Conservation (phyloP, 2,329 filamentous ascomycete species). For the Venturia effusa region DNA sequence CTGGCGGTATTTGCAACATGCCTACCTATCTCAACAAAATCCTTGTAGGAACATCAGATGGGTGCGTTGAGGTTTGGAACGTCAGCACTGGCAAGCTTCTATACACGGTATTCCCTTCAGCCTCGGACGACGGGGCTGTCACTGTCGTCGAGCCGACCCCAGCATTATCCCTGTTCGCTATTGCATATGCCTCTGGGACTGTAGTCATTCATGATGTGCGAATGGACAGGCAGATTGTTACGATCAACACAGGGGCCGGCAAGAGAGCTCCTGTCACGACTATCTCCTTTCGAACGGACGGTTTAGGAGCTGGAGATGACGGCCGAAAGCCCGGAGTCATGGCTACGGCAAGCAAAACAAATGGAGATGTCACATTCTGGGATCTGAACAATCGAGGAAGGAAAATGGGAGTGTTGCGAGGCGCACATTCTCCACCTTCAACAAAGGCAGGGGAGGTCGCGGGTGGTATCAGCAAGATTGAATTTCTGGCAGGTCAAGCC, state of each 20-base stretch:
- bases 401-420: conserved; percentile 74
- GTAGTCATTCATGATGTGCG: conserved; percentile 74
- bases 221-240: conserved; percentile 61
- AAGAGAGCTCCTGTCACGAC: conserved; percentile 57
- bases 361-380: conserved; percentile 90
- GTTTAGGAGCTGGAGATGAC: conserved; percentile 76
- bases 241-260: conserved; percentile 54
- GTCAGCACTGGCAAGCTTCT: conserved; percentile 82
- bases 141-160: conserved; percentile 78
- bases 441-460: conserved; percentile 40
- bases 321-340: conserved; percentile 78
- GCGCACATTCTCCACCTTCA: conserved; percentile 72
- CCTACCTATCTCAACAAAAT: conserved; percentile 95
- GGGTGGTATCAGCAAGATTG: conserved; percentile 74
- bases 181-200: conserved; percentile 73
- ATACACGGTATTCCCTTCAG: conserved; percentile 75
- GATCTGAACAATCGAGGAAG: conserved; percentile 83
- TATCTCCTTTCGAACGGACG: conserved; percentile 86
- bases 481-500: conserved; percentile 82
- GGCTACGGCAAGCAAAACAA: conserved; percentile 72
- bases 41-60: conserved; percentile 77
- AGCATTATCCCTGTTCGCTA: conserved; percentile 73
- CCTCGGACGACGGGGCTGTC: conserved; percentile 64
- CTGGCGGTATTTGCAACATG: conserved; percentile 60
- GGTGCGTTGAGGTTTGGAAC: conserved; percentile 95